Base-by-base conservation (phyloP, 2,329 filamentous ascomycete species). In the Chrysoporthe austroafricana region DNA sequence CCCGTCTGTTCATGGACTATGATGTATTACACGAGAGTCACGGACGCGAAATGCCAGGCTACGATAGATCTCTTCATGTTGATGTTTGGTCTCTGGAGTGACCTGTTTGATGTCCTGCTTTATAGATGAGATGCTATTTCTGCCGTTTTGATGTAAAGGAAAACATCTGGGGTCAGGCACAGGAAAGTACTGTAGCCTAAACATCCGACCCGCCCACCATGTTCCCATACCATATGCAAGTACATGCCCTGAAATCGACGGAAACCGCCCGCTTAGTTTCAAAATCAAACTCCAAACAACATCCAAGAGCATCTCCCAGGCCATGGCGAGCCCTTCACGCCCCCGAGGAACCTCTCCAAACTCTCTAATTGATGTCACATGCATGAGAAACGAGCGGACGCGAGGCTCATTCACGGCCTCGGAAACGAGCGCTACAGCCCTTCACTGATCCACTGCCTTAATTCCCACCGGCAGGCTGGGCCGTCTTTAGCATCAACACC, bases 401-500 rank as follows among this genome's bases (percentile, higher is more conserved):
- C 4, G 50, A 6, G 11, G 13, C 21, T 16, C 16, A 36, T 36
- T 5, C 16, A 43, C 14, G n/a, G 21, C 43, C 7, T 32, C 26
- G 6, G 18, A 4, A 26, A 36, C 42, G 21, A 36, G 26, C 26
- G 11, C 58, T 2, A 48, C 6, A 50, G 7, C 9, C 26, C 44
- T n/a, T n/a, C 18, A n/a, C 43, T 13, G 11, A 18, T 7, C 11
- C 34, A 4, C 7, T 62, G 2, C 21, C 16, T 18, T 67, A 69
- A 26, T 48, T 18, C 4, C 62, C 64, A 36, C 54, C 68, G 42
- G 58, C 21, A 21, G 64, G 73, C 83, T 44, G 72, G 69, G 73
- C 74, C 63, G 75, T 72, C 61, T 71, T 72, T 7, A 76, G 70
- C 43, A 84, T 75, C 60, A 87, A 72, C 61, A 86, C 74, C 43